phyloP scores from a whole-genome alignment of 257 asterid species.

The Paraleonurus japonicus region DNA sequence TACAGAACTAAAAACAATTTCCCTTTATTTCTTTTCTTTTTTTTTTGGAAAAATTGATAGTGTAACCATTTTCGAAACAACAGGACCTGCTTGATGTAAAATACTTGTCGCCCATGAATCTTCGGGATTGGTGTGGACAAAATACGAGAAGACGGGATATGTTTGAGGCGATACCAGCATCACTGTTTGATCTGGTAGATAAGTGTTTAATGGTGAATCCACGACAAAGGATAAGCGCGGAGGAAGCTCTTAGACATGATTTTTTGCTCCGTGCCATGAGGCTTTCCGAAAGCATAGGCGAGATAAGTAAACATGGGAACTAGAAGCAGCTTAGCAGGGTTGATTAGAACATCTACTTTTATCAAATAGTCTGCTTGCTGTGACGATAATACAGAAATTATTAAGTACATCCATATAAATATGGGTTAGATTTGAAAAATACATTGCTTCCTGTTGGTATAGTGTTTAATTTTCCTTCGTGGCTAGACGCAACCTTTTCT shows the following conservation, averaged over 20 bases:
- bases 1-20: too few species aligned
- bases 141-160: constrained; percentile 64
- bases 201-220: constrained; percentile 82
- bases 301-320: background rate
- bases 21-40: background rate
- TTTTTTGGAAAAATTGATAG: background rate
- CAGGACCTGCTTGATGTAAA: constrained; percentile 76
- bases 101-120: constrained; percentile 47
- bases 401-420: background rate
- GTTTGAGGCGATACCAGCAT: constrained; percentile 49
- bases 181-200: constrained; percentile 75
- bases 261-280: constrained; percentile 60
- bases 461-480: background rate
- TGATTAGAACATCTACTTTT: too few species aligned
- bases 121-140: constrained; percentile 74
- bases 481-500: background rate
- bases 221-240: constrained; percentile 80
- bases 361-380: background rate
- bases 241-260: constrained; percentile 78
- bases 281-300: constrained; percentile 48
- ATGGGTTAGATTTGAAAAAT: background rate
- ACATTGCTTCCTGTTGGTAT: background rate
- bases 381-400: background rate
- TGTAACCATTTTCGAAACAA: constrained; percentile 27
- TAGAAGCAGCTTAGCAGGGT: background rate